phyloP scores from a whole-genome alignment of 805 yeast genomes.

The Yarrowia sp. region DNA sequence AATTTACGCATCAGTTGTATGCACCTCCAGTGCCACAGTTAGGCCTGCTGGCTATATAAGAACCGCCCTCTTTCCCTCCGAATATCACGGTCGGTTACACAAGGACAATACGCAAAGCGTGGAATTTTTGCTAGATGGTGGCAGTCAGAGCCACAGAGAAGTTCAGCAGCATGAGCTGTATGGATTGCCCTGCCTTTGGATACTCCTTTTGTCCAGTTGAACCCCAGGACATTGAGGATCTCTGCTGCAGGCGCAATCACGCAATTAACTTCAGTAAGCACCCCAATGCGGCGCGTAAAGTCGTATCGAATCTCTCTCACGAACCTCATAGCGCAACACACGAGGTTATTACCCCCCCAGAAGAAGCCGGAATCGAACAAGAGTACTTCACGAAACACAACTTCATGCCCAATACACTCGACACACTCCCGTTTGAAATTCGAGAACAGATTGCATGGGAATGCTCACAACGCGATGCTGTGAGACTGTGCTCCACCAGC shows the following conservation, averaged over 20 bases:
- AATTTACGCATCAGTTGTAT: neutral
- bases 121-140: neutral
- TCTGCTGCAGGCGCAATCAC: conserved; percentile 16
- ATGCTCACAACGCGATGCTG: conserved; percentile 49
- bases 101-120: no score
- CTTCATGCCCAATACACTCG: conserved; percentile 33
- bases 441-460: conserved; percentile 45
- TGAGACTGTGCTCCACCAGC: conserved; percentile 47
- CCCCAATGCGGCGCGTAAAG: neutral
- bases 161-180: conserved; percentile 16
- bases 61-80: no score
- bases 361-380: neutral
- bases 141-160: neutral
- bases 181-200: conserved; percentile 29
- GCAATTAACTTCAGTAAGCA: conserved; percentile 13
- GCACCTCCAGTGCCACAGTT: no score
- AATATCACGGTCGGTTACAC: no score
- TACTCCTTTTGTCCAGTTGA: conserved; percentile 21
- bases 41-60: neutral
- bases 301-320: neutral
- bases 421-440: conserved; percentile 47
- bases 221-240: conserved; percentile 31
- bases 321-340: neutral
- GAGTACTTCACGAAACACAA: neutral
- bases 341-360: conserved; percentile 11